phyloP scores from a whole-genome alignment of 2,329 filamentous ascomycete species.

The Calonectria hawksworthii region DNA sequence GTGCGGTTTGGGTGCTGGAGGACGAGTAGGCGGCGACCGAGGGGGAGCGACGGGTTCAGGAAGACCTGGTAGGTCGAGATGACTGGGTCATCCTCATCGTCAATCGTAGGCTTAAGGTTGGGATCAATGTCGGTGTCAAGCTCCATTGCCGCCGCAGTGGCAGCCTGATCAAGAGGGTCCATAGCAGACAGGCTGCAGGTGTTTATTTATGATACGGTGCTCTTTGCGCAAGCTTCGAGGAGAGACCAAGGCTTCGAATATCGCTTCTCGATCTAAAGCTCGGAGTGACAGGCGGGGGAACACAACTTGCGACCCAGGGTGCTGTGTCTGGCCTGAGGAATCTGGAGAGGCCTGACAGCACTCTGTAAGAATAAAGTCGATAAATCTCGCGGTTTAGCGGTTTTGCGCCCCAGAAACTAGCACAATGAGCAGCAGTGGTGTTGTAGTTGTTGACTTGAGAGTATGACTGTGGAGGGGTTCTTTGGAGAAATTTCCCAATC shows the following conservation, averaged over 20 bases:
- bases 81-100: conserved; percentile 74
- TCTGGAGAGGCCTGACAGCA: background rate
- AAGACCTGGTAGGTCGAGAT: conserved; percentile 86
- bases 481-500: conserved; percentile 21
- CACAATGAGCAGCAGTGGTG: background rate
- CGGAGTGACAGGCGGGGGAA: background rate
- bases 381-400: background rate
- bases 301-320: conserved; percentile 1
- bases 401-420: background rate
- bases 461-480: conserved; percentile 20
- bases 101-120: conserved; percentile 28
- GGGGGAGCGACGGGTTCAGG: conserved; percentile 80
- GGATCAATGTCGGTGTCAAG: conserved; percentile 40
- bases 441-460: conserved; percentile 6
- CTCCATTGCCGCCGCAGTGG: conserved; percentile 37
- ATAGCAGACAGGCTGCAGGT: conserved; percentile 10
- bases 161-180: conserved; percentile 30
- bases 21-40: conserved; percentile 78
- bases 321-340: background rate
- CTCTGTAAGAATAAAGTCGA: too few relatives aligned
- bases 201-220: background rate
- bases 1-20: conserved; percentile 90
- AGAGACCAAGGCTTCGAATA: background rate
- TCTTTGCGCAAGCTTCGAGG: background rate
- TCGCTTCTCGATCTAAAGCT: background rate